Conservation (phyloP, 768 basidiomycete genomes). For the Serendipita indica region DNA sequence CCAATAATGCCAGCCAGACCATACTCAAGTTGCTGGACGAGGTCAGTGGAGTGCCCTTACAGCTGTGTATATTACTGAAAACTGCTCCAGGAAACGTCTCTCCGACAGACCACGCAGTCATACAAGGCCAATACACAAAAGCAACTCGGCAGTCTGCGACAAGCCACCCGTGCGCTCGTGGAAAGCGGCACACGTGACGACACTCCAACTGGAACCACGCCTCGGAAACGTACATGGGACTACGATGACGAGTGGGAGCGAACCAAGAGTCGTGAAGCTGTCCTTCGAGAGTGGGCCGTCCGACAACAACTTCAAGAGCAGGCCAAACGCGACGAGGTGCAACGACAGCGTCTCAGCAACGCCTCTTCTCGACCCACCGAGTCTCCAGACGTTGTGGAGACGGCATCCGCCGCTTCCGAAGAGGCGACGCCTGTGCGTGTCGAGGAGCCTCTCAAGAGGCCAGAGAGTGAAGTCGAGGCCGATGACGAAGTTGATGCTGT, state of each 20-base stretch:
- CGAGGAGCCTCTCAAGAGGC: not conserved
- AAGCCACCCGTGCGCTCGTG: constrained; percentile 25
- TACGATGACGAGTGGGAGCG: constrained; percentile 58
- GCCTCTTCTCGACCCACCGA: not conserved
- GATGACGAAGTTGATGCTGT: not conserved
- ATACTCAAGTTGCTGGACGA: constrained; percentile 33
- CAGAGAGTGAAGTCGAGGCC: not conserved
- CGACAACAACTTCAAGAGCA: not conserved
- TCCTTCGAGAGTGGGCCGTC: constrained; percentile 32
- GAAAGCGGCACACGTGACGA: constrained; percentile 26
- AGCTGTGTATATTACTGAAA: not conserved
- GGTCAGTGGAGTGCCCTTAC: constrained; percentile 26
- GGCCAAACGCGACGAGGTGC: not conserved
- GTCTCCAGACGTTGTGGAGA: not conserved
- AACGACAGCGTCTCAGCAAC: not conserved
- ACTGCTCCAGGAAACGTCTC: constrained; percentile 26
- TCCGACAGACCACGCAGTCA: constrained; percentile 28
- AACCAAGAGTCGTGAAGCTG: constrained; percentile 44
- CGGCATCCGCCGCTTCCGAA: not conserved
- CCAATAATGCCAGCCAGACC: constrained; percentile 33
- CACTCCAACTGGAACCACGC: constrained; percentile 54
- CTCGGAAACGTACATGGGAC: constrained; percentile 58
- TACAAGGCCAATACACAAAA: constrained; percentile 31
- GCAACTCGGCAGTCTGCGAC: constrained; percentile 35
- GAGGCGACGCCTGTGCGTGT: not conserved